Evolutionary conservation across 73 alveolate species (phyloP).

Genomic region (Stentor roeselii): DNA sequence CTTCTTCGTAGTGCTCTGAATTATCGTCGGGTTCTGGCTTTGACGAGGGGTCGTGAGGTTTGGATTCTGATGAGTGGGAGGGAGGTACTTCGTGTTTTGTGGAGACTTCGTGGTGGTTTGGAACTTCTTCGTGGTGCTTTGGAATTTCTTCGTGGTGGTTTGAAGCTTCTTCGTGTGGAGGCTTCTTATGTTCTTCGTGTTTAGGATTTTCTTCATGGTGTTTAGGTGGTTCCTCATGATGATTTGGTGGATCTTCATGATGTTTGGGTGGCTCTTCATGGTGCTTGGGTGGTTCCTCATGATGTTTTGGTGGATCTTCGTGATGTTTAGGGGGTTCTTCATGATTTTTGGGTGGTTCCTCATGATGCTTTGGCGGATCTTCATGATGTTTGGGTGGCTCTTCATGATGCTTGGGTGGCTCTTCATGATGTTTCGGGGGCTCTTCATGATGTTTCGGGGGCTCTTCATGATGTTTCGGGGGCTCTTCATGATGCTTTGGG

Average conservation of each 20-base stretch:
- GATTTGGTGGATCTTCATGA: neutral
- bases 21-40: neutral
- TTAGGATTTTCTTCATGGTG: neutral
- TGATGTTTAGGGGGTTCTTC: neutral
- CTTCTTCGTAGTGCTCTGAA: neutral
- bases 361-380: neutral
- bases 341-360: neutral
- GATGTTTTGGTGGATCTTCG: neutral
- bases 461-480: neutral
- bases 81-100: neutral
- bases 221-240: neutral
- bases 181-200: neutral
- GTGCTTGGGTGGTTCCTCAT: neutral
- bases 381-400: neutral
- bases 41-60: neutral
- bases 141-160: neutral
- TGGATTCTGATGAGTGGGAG: neutral
- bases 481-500: neutral
- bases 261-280: neutral
- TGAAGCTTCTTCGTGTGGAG: too few species aligned
- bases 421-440: neutral
- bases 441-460: neutral
- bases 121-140: neutral
- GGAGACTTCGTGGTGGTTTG: neutral
- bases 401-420: neutral